Evolutionary conservation across 1,139 yeast species (phyloP).

Genomic region (Debaryomyces subglobosus): DNA sequence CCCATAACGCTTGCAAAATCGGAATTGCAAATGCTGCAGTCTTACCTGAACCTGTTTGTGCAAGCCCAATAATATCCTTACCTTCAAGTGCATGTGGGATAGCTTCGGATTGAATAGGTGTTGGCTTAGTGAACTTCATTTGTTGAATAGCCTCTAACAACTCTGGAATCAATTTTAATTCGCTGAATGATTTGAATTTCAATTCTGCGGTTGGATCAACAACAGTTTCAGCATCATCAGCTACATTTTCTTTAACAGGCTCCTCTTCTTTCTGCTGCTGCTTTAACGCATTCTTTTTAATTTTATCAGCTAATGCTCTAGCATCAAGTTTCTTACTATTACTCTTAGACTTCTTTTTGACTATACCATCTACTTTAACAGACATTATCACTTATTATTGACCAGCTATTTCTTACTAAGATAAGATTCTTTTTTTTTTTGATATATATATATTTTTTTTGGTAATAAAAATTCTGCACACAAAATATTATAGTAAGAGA

Average conservation of each 20-base stretch:
- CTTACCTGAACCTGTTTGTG: conserved; percentile 85
- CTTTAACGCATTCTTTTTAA: conserved; percentile 55
- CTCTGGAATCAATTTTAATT: conserved; percentile 74
- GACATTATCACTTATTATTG: conserved; percentile 13
- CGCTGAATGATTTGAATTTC: conserved; percentile 46
- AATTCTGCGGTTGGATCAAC: conserved; percentile 28
- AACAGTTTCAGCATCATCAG: conserved; percentile 13
- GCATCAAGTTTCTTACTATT: conserved; percentile 25
- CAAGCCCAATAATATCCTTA: conserved; percentile 77
- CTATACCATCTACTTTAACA: conserved; percentile 16
- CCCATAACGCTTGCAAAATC: conserved; percentile 86
- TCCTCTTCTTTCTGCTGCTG: conserved; percentile 21
- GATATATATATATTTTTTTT: conserved; percentile 9
- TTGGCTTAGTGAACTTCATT: conserved; percentile 68
- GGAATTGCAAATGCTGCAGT: conserved; percentile 91
- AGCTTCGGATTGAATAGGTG: conserved; percentile 91
- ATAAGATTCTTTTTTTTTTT: background rate
- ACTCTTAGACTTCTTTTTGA: conserved; percentile 18
- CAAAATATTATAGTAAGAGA: conserved; percentile 9
- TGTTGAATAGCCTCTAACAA: conserved; percentile 76
- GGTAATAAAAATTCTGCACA: conserved; percentile 9
- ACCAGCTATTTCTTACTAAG: background rate
- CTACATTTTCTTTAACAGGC: conserved; percentile 13
- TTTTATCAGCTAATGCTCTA: conserved; percentile 49
- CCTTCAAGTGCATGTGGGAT: conserved; percentile 93